Conservation (phyloP, 176 grass and related monocot genomes). For the Carex pumila region DNA sequence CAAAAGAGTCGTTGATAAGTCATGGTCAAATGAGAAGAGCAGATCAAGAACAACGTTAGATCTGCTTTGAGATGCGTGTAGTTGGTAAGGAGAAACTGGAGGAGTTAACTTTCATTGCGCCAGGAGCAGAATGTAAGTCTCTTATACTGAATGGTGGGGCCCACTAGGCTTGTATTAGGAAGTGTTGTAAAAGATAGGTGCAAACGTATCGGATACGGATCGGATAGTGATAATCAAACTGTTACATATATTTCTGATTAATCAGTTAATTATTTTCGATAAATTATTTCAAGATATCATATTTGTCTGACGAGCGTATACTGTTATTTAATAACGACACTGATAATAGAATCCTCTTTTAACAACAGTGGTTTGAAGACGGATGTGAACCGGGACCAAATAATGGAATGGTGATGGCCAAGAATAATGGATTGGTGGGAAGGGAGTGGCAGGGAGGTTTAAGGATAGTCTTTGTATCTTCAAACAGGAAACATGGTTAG, state of each 20-base stretch:
- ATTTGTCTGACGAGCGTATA: no score
- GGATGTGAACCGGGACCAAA: not conserved
- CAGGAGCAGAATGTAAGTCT: not conserved
- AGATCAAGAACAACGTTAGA: conserved; percentile 22
- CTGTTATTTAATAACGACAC: no score
- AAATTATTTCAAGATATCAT: no score
- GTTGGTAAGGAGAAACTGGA: not conserved
- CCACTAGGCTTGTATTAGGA: not conserved
- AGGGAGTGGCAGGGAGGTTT: not conserved
- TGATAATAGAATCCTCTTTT: not conserved
- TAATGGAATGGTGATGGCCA: not conserved
- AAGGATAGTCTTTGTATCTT: not conserved
- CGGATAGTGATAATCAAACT: no score
- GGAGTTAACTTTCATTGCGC: not conserved
- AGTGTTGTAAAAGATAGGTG: no score
- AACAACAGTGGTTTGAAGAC: not conserved
- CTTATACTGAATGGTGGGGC: not conserved
- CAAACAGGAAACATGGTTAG: not conserved
- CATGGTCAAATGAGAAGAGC: not conserved
- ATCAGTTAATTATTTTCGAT: no score
- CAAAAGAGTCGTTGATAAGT: conserved; percentile 6
- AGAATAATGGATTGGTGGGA: not conserved
- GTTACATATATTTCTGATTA: no score
- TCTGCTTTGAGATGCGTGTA: conserved; percentile 38
- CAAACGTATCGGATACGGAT: no score